These are phyloP conservation scores for Chenopodium berlandieri DNA, from an alignment of 148 eudicot species.

Conservation along the genomic window DNA sequence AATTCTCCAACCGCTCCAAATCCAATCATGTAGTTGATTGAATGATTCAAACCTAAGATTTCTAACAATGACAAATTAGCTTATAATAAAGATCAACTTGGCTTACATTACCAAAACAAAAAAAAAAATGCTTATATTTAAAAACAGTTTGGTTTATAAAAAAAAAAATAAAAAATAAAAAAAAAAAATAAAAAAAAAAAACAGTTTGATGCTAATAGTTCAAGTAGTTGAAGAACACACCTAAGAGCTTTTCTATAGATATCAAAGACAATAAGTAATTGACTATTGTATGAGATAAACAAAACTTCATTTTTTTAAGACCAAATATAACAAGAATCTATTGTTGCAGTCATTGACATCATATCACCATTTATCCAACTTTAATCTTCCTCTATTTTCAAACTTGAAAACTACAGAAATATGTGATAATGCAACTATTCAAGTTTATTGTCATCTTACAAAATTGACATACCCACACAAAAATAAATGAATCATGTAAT, in stretches of 20 bases:
- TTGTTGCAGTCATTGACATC: background rate
- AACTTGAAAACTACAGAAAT: background rate
- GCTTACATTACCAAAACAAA: no score
- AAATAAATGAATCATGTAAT: background rate
- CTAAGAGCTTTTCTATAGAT: background rate
- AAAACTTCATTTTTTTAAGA: background rate
- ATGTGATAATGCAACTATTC: background rate
- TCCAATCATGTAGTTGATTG: slow-evolving; percentile 20
- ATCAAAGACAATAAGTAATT: no score
- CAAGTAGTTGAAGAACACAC: background rate
- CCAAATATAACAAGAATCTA: background rate
- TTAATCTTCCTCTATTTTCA: background rate
- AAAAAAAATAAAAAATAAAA: no score
- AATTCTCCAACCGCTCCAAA: slow-evolving; percentile 20
- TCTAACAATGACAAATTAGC: background rate
- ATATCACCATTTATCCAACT: background rate
- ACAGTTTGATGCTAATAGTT: slow-evolving; percentile 1
- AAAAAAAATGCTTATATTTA: background rate
- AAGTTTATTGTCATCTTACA: background rate
- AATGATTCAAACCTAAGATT: slow-evolving; percentile 13
- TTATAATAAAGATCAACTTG: background rate
- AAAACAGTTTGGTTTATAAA: background rate
- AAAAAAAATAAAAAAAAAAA: background rate
- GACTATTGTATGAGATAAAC: background rate
- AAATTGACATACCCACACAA: background rate